Conservation (phyloP, 129 eudicot genomes). For the Helichrysum umbraculigerum region DNA sequence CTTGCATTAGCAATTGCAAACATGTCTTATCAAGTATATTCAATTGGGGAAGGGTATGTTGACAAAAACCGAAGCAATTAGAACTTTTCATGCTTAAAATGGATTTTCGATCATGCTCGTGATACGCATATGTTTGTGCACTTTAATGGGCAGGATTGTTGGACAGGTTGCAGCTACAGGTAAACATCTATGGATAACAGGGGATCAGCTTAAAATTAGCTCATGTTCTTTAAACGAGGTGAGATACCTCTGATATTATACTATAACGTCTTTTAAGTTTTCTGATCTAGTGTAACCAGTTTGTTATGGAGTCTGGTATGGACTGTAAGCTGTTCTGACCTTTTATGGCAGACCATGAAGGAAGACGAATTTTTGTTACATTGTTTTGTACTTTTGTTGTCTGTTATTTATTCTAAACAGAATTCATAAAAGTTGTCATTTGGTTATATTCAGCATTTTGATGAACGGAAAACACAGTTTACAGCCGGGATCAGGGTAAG, state of each 20-base stretch:
- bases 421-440: background rate
- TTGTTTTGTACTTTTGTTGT: too few species aligned
- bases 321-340: background rate
- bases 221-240: constrained; percentile 61
- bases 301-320: background rate
- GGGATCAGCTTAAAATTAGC: constrained; percentile 40
- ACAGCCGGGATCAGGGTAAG: constrained; percentile 81
- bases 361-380: background rate
- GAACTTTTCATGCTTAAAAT: background rate
- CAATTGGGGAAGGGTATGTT: constrained; percentile 90
- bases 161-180: constrained; percentile 82
- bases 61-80: background rate
- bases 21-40: constrained; percentile 78
- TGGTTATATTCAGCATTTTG: constrained; percentile 54
- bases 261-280: background rate
- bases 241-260: constrained; percentile 13
- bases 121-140: constrained; percentile 7
- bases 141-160: constrained; percentile 52
- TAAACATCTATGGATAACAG: constrained; percentile 73
- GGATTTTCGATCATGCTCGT: constrained; percentile 7
- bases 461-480: constrained; percentile 70
- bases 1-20: constrained; percentile 76
- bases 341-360: background rate
- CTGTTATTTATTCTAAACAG: too few species aligned
- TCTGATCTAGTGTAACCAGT: background rate